These are phyloP conservation scores for Acanthamoeba lenticulata DNA, from an alignment of 208 protist genomes.

Conservation along the genomic window DNA sequence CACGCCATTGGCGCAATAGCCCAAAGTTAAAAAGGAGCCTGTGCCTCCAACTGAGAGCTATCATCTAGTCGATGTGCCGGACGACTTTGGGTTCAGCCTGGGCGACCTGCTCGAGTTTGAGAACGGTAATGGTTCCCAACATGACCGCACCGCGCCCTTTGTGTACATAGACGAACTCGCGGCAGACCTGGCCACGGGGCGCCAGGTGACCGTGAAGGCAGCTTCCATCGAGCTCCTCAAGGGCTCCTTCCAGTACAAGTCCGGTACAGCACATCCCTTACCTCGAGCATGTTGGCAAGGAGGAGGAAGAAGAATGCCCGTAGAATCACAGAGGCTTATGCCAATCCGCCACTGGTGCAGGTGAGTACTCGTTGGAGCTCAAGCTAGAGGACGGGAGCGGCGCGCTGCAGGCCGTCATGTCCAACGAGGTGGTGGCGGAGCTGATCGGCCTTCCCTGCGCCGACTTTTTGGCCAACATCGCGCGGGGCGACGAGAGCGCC, in stretches of 20 bases:
- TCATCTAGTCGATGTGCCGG: background rate
- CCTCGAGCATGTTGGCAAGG: too few species aligned
- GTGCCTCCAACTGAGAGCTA: background rate
- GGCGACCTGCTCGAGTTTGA: conserved; percentile 23
- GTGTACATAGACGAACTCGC: background rate
- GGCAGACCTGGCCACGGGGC: background rate
- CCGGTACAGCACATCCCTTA: background rate
- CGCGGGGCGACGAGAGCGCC: background rate
- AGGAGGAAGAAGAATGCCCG: too few species aligned
- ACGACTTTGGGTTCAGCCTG: conserved; percentile 19
- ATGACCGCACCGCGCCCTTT: background rate
- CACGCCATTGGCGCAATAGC: too few species aligned
- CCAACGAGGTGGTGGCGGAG: conserved; percentile 31
- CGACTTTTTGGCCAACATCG: conserved; percentile 20
- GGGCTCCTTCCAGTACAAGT: conserved; percentile 57
- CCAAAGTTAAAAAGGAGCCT: background rate
- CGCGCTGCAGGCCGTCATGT: conserved; percentile 44
- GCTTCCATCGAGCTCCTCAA: conserved; percentile 46
- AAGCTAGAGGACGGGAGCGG: conserved; percentile 50
- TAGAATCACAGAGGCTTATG: background rate
- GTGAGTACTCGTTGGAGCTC: conserved; percentile 46
- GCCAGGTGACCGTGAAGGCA: conserved; percentile 13
- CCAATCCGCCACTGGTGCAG: background rate
- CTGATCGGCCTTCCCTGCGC: background rate
- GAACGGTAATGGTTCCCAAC: background rate